phyloP scores from a whole-genome alignment of 2,329 filamentous ascomycete genomes.

The Pyricularia sp. region DNA sequence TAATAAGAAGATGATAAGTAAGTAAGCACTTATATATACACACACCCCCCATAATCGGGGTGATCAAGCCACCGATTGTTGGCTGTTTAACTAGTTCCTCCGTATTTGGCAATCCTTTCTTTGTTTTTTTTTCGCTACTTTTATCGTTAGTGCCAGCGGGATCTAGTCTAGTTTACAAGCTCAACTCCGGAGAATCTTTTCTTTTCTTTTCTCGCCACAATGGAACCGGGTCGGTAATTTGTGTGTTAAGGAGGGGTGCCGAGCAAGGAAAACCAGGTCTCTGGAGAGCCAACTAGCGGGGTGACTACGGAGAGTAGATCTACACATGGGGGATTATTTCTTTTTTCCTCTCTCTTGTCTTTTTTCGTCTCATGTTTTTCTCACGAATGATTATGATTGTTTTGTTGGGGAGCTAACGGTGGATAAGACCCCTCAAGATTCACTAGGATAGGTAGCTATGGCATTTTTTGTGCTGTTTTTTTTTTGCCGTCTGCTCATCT shows the following conservation, averaged over 20 bases:
- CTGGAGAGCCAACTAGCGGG: background rate
- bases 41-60: background rate
- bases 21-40: background rate
- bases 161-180: background rate
- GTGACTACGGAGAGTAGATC: background rate
- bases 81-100: background rate
- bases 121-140: background rate
- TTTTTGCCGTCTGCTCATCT: background rate
- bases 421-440: background rate
- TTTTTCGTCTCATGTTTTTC: background rate
- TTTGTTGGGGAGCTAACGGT: background rate
- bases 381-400: background rate
- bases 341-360: background rate
- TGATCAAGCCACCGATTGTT: background rate
- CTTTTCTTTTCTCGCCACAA: background rate
- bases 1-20: background rate
- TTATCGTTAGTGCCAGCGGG: background rate
- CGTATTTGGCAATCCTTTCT: background rate
- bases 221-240: background rate
- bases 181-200: background rate
- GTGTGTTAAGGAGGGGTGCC: background rate
- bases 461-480: too few relatives aligned
- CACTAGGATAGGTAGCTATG: background rate
- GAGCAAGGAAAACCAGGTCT: background rate
- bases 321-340: background rate